Evolutionary conservation across 1,139 yeast genomes (phyloP), one percentile per base, ranked within the genome.

Genomic region (Debaryomyces psychrophilus): DNA sequence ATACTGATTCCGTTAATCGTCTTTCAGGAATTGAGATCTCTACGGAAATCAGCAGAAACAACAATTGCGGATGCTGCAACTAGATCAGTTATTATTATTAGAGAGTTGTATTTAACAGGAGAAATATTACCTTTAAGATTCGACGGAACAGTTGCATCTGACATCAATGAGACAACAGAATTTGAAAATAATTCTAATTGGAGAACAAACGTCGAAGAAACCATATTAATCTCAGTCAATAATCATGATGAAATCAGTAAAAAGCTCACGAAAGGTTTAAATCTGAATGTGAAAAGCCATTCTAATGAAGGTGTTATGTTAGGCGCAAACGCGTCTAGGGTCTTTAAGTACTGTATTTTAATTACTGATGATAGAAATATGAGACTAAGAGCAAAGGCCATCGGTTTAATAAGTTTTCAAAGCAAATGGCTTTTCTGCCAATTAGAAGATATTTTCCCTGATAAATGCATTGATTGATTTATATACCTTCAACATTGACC

Each of bases 61-160:
- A 81, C 87, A 4, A 84, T 86, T 26, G 83, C 90, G 2, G 95
- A 87, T 61, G 87, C 92, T 1, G 93, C 93, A 1, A 86, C 93
- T 0, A 69, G 93, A 48, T 87, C 90, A 1, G 90, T 87, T 14
- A 84, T 86, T 14, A 83, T 86, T 5, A 77, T 86, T 27, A 72
- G 92, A 50, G 90, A 85, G 56, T 67, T 87, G 46, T 83, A 82
- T 56, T 64, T 76, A 25, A 83, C 86, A 40, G 72, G 77, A 50
- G 81, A 74, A 46, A 62, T 79, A 55, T 49, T 74, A 22, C 81
- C 81, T 2, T 64, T 80, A 37, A 66, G 85, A 48, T 79, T 79
- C 42, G 83, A 81, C 60, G 85, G 85, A 17, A 69, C 82, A 0
- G 69, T 76, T 41, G 85, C 85, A 1, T 69, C 76, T 31, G 80